phyloP scores from a whole-genome alignment of 345 rosid genomes.

The Crucihimalaya himalaica region DNA sequence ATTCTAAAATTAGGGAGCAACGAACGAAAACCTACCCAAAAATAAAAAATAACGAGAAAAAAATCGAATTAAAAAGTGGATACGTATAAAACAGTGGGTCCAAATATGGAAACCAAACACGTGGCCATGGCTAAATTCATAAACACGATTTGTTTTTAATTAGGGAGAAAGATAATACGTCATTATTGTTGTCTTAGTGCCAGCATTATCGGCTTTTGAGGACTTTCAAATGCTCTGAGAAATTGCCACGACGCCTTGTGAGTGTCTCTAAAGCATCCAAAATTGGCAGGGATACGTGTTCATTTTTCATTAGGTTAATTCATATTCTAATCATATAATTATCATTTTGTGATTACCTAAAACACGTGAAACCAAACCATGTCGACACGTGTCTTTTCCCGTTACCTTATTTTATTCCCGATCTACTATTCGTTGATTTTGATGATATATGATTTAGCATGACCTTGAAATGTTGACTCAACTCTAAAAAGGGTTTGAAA shows the following conservation, averaged over 20 bases:
- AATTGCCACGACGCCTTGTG: constrained; percentile 39
- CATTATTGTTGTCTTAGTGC: constrained; percentile 37
- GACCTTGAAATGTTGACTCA: constrained; percentile 36
- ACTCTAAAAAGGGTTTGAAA: constrained; percentile 17
- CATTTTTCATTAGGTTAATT: background rate
- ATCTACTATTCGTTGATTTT: constrained; percentile 40
- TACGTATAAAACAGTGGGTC: constrained; percentile 22
- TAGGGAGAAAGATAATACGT: constrained; percentile 28
- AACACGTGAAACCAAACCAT: constrained; percentile 31
- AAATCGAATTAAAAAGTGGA: background rate
- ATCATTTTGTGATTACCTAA: constrained; percentile 23
- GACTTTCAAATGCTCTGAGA: constrained; percentile 29
- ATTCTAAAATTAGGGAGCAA: constrained; percentile 19
- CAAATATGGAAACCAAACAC: constrained; percentile 10
- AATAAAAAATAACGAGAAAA: constrained; percentile 22
- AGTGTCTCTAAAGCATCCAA: constrained; percentile 43
- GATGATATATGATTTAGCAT: constrained; percentile 29
- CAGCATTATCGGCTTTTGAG: constrained; percentile 41
- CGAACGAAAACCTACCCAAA: constrained; percentile 28
- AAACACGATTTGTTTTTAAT: constrained; percentile 25
- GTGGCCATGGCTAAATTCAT: constrained; percentile 30
- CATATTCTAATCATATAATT: constrained; percentile 4
- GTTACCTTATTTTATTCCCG: constrained; percentile 24
- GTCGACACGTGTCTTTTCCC: constrained; percentile 31
- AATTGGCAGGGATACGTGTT: constrained; percentile 30